phyloP scores from a whole-genome alignment of 305 asterid species.

The Solanum hybrid region DNA sequence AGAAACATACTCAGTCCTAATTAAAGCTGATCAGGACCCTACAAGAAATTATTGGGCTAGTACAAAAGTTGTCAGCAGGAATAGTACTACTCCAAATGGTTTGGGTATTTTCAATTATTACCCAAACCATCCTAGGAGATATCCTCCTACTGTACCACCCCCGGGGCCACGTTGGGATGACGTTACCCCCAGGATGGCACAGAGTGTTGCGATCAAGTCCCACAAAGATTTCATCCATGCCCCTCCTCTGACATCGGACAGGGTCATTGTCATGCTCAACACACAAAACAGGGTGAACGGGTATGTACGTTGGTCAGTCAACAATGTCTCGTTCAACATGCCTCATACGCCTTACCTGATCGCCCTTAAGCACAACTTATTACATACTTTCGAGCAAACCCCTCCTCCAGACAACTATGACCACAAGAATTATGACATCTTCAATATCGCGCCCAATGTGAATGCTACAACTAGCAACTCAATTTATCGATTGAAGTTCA shows the following conservation, averaged over 20 bases:
- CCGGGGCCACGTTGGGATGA: conserved; percentile 65
- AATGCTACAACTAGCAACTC: conserved; percentile 58
- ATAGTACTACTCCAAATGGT: conserved; percentile 46
- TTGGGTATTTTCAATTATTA: conserved; percentile 60
- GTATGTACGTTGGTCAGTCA: conserved; percentile 50
- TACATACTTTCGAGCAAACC: conserved; percentile 30
- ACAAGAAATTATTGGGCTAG: conserved; percentile 68
- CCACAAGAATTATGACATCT: conserved; percentile 32
- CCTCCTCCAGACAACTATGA: conserved; percentile 60
- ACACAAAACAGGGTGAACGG: conserved; percentile 58
- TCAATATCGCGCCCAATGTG: conserved; percentile 4
- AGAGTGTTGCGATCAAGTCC: conserved; percentile 44
- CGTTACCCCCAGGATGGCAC: conserved; percentile 28
- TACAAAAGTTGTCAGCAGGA: conserved; percentile 48
- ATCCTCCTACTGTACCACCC: conserved; percentile 48
- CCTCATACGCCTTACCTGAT: conserved; percentile 73
- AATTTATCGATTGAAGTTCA: conserved; percentile 45
- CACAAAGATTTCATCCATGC: conserved; percentile 36
- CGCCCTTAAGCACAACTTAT: conserved; percentile 37
- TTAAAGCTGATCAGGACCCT: conserved; percentile 62
- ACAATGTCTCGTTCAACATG: conserved; percentile 55
- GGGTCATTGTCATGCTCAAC: conserved; percentile 69
- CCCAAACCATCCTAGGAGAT: conserved; percentile 49
- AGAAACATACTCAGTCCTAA: conserved; percentile 67
- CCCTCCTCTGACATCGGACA: conserved; percentile 52